Evolutionary conservation across 1,284 basidiomycete species (phyloP), one percentile per base, ranked within the genome.

Genomic region (Earliella scabrosa): DNA sequence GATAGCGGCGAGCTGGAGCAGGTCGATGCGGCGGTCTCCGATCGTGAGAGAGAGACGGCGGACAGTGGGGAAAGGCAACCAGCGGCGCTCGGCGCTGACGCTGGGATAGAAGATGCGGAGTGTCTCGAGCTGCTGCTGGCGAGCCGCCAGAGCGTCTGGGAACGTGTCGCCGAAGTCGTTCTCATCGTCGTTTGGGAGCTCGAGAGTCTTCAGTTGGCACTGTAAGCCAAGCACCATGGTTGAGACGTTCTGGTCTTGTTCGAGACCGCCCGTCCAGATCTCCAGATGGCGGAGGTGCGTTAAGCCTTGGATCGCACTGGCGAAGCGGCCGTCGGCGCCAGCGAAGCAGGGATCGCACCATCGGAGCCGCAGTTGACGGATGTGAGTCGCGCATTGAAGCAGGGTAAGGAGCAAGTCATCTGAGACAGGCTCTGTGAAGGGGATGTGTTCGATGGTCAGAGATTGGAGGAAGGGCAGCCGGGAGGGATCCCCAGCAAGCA

Each of bases 31-130:
- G 1, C 21, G 6, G 14, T 44, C 45, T 8, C 45, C 43, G 24
- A 59, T 27, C 6, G 24, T 27, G 13, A 61, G 31, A 20, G 21
- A 32, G 7, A 61, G 59, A 6, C 9, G 20, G 36, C 50, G 59
- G 8, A 58, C 41, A 14, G 38, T 18, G 3, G 21, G 10, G 23
- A 55, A 50, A 8, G 50, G 24, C 1, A 14, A 21, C 23, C 36
- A 43, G 4, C 6, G 23, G 16, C 5, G 20, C 27, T 13, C 4
- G 10, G 6, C 4, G 13, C 11, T 24, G 2, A 53, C 23, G n/a
- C 20, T 38, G 3, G 35, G 21, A n/a, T 35, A 32, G n/a, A 26
- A n/a, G 32, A 58, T 38, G 36, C 29, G 44, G 6, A 53, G 46
- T 2, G 39, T 43, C 23, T 55, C 38, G 10, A 61, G 18, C 2